Evolutionary conservation across 257 asterid genomes (phyloP).

Genomic region (Solanum ossicruentum): DNA sequence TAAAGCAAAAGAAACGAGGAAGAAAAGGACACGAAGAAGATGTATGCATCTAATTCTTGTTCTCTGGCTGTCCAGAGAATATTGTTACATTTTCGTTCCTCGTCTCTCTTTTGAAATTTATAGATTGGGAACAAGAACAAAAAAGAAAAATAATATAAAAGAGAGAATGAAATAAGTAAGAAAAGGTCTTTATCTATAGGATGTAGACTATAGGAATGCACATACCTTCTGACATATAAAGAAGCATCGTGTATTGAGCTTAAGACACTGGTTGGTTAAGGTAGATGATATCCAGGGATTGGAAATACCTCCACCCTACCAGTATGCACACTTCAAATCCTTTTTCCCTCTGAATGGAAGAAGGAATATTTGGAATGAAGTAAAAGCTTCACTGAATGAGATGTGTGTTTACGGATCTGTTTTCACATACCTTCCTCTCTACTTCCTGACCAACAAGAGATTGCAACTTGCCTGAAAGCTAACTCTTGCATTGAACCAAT

Average conservation of each 20-base stretch:
- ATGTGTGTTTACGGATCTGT: neutral
- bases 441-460: neutral
- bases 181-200: neutral
- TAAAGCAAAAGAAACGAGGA: slow-evolving; percentile 84
- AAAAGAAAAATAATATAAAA: neutral
- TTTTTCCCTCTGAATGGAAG: neutral
- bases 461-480: neutral
- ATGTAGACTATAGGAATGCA: neutral
- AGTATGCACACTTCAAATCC: neutral
- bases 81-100: neutral
- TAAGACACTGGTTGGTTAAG: neutral
- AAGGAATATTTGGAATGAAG: neutral
- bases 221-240: neutral
- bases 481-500: neutral
- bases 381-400: neutral
- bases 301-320: neutral
- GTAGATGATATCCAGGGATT: neutral
- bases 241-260: neutral
- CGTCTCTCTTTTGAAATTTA: neutral
- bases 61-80: neutral
- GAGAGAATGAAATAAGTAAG: neutral
- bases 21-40: slow-evolving; percentile 93
- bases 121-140: neutral
- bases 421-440: neutral
- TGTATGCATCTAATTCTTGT: slow-evolving; percentile 20